Evolutionary conservation across 2,329 filamentous ascomycete genomes (phyloP), one percentile per base, ranked within the genome.

Genomic region (Helicocarpus griseus): DNA sequence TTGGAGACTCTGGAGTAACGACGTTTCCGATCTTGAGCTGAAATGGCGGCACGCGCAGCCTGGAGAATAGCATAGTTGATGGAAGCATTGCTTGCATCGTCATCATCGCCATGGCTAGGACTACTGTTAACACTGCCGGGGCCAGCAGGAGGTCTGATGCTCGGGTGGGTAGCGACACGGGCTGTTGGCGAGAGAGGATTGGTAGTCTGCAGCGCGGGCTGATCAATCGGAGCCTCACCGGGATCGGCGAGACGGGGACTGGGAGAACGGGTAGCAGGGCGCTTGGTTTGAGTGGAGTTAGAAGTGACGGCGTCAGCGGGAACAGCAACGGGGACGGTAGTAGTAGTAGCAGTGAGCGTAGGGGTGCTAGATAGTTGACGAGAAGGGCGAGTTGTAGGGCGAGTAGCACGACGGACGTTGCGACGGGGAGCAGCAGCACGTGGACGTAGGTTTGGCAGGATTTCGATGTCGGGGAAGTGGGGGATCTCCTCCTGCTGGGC

Each of bases 401-500:
- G 44, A 47, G 31, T 9, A 47, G 11, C 17, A 44, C n/a, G 33
- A 19, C 39, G 11, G 14, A 19, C 22, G 41, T 11, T 38, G 5
- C 40, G 35, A 28, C 40, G 53, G 21, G 49, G 19, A 28, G 29
- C 28, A n/a, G 35, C 26, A n/a, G 41, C n/a, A 28, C 44, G 48
- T 31, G 52, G 53, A 19, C 47, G 53, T 51, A 69, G 67, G 4
- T 56, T 60, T 1, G 69, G 69, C 40, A 71, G 53, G 38, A 71
- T 69, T 54, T 70, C 69, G 38, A 71, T 64, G 56, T 71, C 69
- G 0, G 69, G 69, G 48, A 71, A 71, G 47, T 57, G 19, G 56
- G 56, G 6, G 55, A 55, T 39, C 48, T 54, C 39, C 36, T 56
- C 22, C 24, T 56, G 33, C 3, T 49, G 48, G 8, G 43, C 38